Evolutionary conservation across 768 basidiomycete genomes (phyloP).

Genomic region (Termitomyces sp.): DNA sequence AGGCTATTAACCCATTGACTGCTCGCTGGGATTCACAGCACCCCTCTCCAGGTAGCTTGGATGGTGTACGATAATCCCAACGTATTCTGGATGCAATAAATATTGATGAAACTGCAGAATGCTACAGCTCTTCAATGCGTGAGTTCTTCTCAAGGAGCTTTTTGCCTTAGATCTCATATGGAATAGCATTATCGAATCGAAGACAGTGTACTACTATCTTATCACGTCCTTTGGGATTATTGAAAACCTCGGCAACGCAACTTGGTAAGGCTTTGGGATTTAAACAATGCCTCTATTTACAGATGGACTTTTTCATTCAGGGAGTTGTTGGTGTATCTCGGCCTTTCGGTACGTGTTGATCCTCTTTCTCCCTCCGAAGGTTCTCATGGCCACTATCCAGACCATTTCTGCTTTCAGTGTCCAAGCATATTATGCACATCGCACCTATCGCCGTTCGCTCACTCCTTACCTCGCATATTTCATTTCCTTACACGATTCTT

Average conservation of each 20-base stretch:
- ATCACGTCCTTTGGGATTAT: neutral
- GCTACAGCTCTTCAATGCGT: constrained; percentile 4
- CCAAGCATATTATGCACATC: constrained; percentile 6
- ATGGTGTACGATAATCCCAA: neutral
- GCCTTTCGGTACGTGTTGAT: constrained; percentile 1
- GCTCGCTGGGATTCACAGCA: neutral
- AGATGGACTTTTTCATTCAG: neutral
- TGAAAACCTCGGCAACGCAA: neutral
- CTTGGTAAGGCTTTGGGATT: neutral
- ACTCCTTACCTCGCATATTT: neutral
- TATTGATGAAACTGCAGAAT: neutral
- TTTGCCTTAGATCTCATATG: neutral
- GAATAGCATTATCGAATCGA: neutral
- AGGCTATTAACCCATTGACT: too few species aligned
- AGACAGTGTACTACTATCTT: constrained; percentile 3
- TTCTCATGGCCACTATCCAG: neutral
- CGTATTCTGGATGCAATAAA: neutral
- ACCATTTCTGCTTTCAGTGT: constrained; percentile 3
- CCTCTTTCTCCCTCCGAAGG: too few species aligned
- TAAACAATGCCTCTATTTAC: too few species aligned
- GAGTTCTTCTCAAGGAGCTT: neutral
- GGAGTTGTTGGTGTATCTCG: neutral
- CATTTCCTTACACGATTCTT: neutral
- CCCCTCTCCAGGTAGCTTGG: neutral
- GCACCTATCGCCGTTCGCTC: neutral